These are phyloP conservation scores for Trichosporon sp. DNA, from an alignment of 1,284 basidiomycete species.

Conservation along the genomic window DNA sequence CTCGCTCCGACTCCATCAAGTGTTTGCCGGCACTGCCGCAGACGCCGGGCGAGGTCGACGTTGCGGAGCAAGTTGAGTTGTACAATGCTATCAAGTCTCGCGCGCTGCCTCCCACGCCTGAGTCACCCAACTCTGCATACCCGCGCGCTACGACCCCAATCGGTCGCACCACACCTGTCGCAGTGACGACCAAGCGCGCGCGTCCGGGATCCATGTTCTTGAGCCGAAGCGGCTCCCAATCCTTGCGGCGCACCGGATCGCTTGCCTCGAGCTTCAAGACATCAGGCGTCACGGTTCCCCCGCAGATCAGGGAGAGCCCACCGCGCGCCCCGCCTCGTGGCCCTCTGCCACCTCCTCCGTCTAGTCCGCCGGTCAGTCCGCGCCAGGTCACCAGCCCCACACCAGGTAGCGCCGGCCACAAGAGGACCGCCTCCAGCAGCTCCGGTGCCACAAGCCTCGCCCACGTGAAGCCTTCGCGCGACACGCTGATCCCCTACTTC, in stretches of 20 bases:
- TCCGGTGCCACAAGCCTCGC: background rate
- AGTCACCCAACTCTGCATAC: background rate
- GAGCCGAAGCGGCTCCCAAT: background rate
- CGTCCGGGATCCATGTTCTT: background rate
- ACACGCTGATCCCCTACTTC: conserved; percentile 15
- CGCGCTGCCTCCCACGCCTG: background rate
- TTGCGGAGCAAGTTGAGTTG: conserved; percentile 10
- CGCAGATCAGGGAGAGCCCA: background rate
- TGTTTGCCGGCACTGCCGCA: background rate
- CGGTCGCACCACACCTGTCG: background rate
- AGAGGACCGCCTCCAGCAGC: background rate
- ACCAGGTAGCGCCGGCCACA: background rate
- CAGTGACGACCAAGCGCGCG: background rate
- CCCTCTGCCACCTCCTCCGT: background rate
- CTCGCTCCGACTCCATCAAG: background rate
- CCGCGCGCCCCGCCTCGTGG: background rate
- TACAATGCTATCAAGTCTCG: background rate
- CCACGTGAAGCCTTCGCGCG: background rate
- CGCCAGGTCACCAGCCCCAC: background rate
- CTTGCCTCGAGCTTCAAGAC: background rate
- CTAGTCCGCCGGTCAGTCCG: background rate
- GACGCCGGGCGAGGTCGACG: background rate
- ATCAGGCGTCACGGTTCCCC: background rate
- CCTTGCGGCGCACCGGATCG: background rate
- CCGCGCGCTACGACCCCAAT: background rate